Evolutionary conservation across 129 eudicot genomes (phyloP).

Genomic region (Daucus carota): DNA sequence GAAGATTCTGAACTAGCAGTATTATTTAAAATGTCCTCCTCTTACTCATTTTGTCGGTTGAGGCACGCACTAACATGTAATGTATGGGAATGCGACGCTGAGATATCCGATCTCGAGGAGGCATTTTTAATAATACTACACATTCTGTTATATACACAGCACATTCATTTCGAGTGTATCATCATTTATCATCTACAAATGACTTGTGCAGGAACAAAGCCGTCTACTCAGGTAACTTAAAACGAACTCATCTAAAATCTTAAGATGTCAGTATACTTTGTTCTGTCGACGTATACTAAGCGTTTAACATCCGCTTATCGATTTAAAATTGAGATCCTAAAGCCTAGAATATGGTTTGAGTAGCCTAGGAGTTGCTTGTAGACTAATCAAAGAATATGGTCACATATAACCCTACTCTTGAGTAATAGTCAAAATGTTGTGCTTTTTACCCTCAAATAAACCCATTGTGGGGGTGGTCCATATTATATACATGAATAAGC

Average conservation of each 20-base stretch:
- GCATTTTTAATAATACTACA: neutral
- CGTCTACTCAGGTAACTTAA: neutral
- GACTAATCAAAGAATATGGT: conserved; percentile 1
- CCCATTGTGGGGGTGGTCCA: conserved; percentile 24
- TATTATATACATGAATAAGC: neutral
- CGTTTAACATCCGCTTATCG: neutral
- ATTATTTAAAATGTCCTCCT: neutral
- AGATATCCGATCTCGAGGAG: conserved; percentile 4
- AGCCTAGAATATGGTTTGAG: neutral
- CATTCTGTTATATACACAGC: neutral
- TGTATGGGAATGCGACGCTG: neutral
- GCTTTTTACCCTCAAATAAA: neutral
- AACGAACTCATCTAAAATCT: too few species aligned
- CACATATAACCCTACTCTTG: neutral
- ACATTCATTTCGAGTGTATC: neutral
- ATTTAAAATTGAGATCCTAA: neutral
- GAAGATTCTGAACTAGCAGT: neutral
- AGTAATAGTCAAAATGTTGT: neutral
- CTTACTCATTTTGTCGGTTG: neutral
- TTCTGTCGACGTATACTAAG: too few species aligned
- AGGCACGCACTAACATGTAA: neutral
- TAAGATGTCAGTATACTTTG: too few species aligned
- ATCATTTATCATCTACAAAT: neutral
- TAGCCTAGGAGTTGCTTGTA: neutral
- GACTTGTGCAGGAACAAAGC: neutral